A percentile compares a stretch with the other conserved stretches of the same genome.
Evolutionary conservation across 2,329 filamentous ascomycete species (phyloP).

Genomic region (Talaromyces islandicus): DNA sequence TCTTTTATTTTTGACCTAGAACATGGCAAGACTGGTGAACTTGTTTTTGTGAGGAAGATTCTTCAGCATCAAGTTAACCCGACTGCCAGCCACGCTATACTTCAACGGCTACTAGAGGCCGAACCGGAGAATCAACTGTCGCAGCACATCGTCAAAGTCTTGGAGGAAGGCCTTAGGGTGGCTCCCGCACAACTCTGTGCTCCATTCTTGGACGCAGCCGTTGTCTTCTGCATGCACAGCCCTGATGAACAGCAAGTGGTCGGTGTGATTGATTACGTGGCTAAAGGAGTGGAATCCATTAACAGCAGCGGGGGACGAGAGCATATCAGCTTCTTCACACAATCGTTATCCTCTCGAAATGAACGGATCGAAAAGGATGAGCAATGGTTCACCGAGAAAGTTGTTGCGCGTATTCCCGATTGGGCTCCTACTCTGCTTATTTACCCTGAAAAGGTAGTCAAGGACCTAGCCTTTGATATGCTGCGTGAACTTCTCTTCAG

Average conservation of each 20-base stretch:
- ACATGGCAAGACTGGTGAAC: conserved; percentile 24
- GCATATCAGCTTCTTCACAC: conserved; percentile 48
- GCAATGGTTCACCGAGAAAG: conserved; percentile 26
- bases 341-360: conserved; percentile 43
- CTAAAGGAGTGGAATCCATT: conserved; percentile 44
- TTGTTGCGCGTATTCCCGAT: conserved; percentile 37
- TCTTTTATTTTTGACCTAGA: conserved; percentile 29
- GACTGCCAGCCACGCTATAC: conserved; percentile 48
- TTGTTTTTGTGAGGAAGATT: conserved; percentile 54
- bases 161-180: conserved; percentile 51
- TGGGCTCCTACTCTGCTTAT: conserved; percentile 50
- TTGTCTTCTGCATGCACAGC: conserved; percentile 46
- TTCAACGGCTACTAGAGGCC: conserved; percentile 52
- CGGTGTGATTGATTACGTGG: conserved; percentile 34
- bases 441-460: conserved; percentile 43
- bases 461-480: conserved; percentile 40
- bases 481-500: conserved; percentile 39
- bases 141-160: conserved; percentile 45
- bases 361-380: conserved; percentile 27
- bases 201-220: conserved; percentile 54
- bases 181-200: conserved; percentile 43
- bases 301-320: conserved; percentile 43
- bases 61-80: conserved; percentile 56
- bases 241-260: conserved; percentile 31
- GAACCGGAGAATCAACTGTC: conserved; percentile 45